Evolutionary conservation across 371 early-diverging fungal species (phyloP), one percentile per base, ranked within the genome.

Genomic region (Rhizopus delemar): DNA sequence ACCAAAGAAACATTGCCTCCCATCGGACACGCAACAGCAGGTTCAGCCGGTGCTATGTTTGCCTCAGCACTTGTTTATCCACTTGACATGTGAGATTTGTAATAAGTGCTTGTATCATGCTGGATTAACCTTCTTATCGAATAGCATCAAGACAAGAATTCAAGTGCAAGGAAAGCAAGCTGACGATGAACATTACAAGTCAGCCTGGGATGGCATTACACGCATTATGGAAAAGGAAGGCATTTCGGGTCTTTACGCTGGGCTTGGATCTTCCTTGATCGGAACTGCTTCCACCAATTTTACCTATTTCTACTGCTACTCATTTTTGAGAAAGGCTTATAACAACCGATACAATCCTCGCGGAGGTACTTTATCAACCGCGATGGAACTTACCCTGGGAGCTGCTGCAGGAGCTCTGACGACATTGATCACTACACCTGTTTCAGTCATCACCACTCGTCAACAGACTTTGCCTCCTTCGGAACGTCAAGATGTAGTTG

Each of bases 221-320:
- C 87, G 90, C 70, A 97, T 98, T 43, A 59, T 93, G 29, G 58
- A 76, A 53, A 81, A 73, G 46, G 97, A 98, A 68, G 98, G 98
- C 36, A n/a, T 95, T 32, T 45, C 78, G 29, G 98, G 98, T 7
- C 80, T 98, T 53, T 98, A 97, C 68, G 88, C 93, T 32, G 98
- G 98, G 29, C 81, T 98, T 3, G 86, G 86, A 8, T 86, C 92
- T 15, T 95, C 93, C 33, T 75, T 97, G 53, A 73, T 93, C 46
- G 95, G 94, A 55, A 95, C 95, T 12, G 89, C 87, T 28, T 86
- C 89, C 46, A 92, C 90, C 67, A 92, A 90, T 56, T 97, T 97
- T 68, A 91, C 94, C 29, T 97, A 97, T 70, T 97, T 96, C 72
- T 96, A 94, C 81, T 93, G 91, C 65, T 95, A 96, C 78, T 87